phyloP scores from a whole-genome alignment of 345 rosid species.

The Erucastrum elatum region DNA sequence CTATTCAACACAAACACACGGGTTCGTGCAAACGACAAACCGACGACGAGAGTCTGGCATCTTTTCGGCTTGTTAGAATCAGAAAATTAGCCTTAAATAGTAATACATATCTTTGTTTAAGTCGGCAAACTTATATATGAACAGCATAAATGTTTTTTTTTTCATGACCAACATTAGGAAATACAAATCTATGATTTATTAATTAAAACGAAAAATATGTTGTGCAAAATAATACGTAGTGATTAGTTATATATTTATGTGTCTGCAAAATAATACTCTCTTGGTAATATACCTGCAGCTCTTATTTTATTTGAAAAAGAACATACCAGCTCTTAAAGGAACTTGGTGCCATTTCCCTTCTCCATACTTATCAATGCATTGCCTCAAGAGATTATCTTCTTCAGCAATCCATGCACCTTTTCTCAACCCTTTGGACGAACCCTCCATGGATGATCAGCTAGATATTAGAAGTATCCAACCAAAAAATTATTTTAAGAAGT shows the following conservation, averaged over 20 bases:
- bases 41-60: neutral
- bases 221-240: neutral
- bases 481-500: neutral
- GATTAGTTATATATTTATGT: neutral
- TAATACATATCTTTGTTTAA: too few species aligned
- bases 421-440: conserved; percentile 26
- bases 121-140: neutral
- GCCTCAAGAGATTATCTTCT: conserved; percentile 51
- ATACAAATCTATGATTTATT: neutral
- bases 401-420: conserved; percentile 57
- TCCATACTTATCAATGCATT: conserved; percentile 43
- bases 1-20: conserved; percentile 2
- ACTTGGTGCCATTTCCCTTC: conserved; percentile 56
- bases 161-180: neutral
- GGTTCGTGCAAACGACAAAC: conserved; percentile 10
- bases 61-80: neutral
- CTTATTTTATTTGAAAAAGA: neutral
- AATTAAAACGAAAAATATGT: neutral
- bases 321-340: conserved; percentile 45
- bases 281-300: neutral
- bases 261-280: neutral
- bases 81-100: too few species aligned
- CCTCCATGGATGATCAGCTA: conserved; percentile 19
- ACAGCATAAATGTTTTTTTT: neutral
- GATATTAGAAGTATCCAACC: neutral